Conservation (phyloP, 2,329 filamentous ascomycete species). For the Sporothrix humicola region DNA sequence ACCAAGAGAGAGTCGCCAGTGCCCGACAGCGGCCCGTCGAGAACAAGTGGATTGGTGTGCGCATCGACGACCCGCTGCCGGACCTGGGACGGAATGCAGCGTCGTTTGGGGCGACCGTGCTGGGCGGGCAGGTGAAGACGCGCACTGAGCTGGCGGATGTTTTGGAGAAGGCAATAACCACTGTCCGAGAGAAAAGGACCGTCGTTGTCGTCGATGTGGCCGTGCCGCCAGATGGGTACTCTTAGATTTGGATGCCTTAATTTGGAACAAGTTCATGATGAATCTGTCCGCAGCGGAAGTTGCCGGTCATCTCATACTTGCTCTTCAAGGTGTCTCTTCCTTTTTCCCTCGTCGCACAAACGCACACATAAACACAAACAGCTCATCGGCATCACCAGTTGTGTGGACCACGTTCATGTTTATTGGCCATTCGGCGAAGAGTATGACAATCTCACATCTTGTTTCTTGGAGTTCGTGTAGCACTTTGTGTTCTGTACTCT, state of each 20-base stretch:
- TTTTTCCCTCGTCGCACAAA: too few relatives aligned
- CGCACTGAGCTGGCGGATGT: not conserved
- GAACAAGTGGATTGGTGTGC: slow-evolving; percentile 29
- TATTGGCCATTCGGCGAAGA: too few relatives aligned
- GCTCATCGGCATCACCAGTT: too few relatives aligned
- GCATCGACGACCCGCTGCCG: slow-evolving; percentile 29
- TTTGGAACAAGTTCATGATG: too few relatives aligned
- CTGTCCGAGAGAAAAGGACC: not conserved
- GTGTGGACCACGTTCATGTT: too few relatives aligned
- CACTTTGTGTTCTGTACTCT: too few relatives aligned
- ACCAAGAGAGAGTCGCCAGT: slow-evolving; percentile 27
- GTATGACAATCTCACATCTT: too few relatives aligned
- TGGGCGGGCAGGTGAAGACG: slow-evolving; percentile 25
- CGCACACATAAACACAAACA: too few relatives aligned
- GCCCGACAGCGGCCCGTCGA: slow-evolving; percentile 11
- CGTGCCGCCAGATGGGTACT: slow-evolving; percentile 30
- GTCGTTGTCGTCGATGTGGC: slow-evolving; percentile 28
- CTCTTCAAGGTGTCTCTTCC: too few relatives aligned
- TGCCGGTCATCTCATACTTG: too few relatives aligned
- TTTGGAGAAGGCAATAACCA: not conserved
- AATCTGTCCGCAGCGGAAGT: too few relatives aligned
- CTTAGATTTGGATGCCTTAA: not conserved
- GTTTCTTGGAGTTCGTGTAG: too few relatives aligned
- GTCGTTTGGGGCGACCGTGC: slow-evolving; percentile 24
- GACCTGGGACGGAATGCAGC: slow-evolving; percentile 23